Evolutionary conservation across 768 basidiomycete species (phyloP), one percentile per base, ranked within the genome.

Genomic region (Boletales sp.): DNA sequence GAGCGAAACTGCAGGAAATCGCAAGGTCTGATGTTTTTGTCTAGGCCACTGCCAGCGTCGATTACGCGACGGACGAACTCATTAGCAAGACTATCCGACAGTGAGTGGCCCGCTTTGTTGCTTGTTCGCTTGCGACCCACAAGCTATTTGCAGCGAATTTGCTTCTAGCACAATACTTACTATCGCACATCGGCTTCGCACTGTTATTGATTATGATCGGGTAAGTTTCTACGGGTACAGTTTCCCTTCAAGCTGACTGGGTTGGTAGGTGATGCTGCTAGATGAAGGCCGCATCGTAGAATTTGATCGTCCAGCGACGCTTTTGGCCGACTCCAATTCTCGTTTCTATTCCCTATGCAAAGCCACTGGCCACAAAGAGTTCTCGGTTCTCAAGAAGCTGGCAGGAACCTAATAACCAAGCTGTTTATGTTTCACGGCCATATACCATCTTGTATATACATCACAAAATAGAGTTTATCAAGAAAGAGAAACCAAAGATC

Each of bases 1-100:
- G 10, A 10, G 39, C 25, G 15, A 28, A 30, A n/a, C 43, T 4
- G 19, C 17, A 30, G 48, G 15, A 50, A 13, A 18, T 31, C 47
- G 38, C 25, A 7, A 56, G 37, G 58, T 33, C 19, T 41, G 41
- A 54, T 11, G 8, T 13, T 7, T 17, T 34, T 17, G 25, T 36
- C 48, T 42, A 85, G 84, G 86, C 85, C 35, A 84, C 86, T 37
- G 85, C 86, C 41, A 81, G 78, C 54, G 89, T 90, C 41, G 88
- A 90, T 63, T 89, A 92, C 64, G 89, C 89, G 18, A 93, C 92
- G 0, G 91, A 94, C 63, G 90, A 92, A 61, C 74, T 93, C 4
- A 94, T 90, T 57, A 77, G 85, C 34, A 86, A 86, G 62, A 89
- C 87, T 4, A 90, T 90, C 39, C 71, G 86, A 71, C 81, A 83